Conservation (phyloP, 495 filamentous ascomycete species). For the Sordaria brevicollis region DNA sequence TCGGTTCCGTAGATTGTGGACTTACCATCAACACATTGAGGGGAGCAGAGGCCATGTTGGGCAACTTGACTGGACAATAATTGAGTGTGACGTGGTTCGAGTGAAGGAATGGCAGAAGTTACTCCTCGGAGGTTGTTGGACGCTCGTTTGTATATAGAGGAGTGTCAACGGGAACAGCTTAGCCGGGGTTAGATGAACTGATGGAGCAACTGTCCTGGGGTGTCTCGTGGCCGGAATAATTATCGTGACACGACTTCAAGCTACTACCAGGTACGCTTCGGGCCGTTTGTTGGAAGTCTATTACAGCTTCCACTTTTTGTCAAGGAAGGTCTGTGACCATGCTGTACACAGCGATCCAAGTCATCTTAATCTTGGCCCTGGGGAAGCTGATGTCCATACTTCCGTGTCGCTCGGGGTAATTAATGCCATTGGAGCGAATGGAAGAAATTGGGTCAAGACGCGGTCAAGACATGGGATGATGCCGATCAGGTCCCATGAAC, state of each 20-base stretch:
- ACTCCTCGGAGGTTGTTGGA: not conserved
- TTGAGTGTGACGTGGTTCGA: not conserved
- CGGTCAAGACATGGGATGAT: not conserved
- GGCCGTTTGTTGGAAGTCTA: not conserved
- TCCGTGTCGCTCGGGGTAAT: not conserved
- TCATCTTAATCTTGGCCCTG: not conserved
- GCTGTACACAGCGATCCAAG: too few species aligned
- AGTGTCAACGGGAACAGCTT: not conserved
- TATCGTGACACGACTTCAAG: not conserved
- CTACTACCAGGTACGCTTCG: not conserved
- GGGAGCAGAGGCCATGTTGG: constrained; percentile 1
- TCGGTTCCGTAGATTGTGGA: constrained; percentile 1
- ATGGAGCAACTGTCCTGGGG: not conserved
- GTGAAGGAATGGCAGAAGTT: not conserved
- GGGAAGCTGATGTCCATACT: not conserved
- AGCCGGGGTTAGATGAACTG: not conserved
- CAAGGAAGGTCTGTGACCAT: too few species aligned
- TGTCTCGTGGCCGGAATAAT: not conserved
- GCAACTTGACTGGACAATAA: not conserved
- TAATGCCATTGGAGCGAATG: not conserved
- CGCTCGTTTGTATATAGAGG: not conserved
- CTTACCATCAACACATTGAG: constrained; percentile 81
- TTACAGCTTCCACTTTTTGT: not conserved
- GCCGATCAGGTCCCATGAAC: not conserved
- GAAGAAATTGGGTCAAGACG: not conserved